Conservation (phyloP, 805 yeast species). For the Starmerella apicola region DNA sequence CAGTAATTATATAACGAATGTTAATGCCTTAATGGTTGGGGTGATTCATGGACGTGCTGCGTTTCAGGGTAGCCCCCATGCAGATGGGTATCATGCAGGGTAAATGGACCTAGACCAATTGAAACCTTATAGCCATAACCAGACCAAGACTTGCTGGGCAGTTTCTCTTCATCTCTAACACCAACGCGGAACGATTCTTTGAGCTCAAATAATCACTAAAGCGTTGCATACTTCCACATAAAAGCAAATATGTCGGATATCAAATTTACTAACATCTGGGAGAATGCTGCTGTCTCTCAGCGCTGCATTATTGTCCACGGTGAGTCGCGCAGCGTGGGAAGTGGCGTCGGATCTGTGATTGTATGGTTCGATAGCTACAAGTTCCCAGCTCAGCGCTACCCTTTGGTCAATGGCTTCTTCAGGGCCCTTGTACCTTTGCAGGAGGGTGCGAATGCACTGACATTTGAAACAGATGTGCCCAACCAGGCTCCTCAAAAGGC, state of each 20-base stretch:
- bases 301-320: slow-evolving; percentile 30
- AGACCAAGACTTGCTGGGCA: too few species aligned
- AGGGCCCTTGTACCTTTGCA: slow-evolving; percentile 62
- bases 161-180: too few species aligned
- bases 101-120: too few species aligned
- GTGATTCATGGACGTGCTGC: too few species aligned
- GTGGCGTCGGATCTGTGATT: slow-evolving; percentile 32
- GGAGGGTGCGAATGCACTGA: slow-evolving; percentile 52
- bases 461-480: slow-evolving; percentile 31
- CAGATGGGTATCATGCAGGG: too few species aligned
- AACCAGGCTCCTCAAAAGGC: slow-evolving; percentile 5
- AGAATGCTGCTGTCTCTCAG: slow-evolving; percentile 22
- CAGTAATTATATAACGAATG: too few species aligned
- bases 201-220: too few species aligned
- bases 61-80: too few species aligned
- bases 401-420: slow-evolving; percentile 57
- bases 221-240: too few species aligned
- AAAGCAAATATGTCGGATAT: slow-evolving; percentile 14
- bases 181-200: too few species aligned
- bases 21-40: too few species aligned
- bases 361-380: slow-evolving; percentile 31
- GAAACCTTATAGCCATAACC: too few species aligned
- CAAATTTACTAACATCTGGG: slow-evolving; percentile 24
- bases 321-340: slow-evolving; percentile 21
- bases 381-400: slow-evolving; percentile 61